Percentiles rank a stretch among this genome's conserved stretches.
Evolutionary conservation across 306 rosid species (phyloP).

Genomic region (Neltuma alba): DNA sequence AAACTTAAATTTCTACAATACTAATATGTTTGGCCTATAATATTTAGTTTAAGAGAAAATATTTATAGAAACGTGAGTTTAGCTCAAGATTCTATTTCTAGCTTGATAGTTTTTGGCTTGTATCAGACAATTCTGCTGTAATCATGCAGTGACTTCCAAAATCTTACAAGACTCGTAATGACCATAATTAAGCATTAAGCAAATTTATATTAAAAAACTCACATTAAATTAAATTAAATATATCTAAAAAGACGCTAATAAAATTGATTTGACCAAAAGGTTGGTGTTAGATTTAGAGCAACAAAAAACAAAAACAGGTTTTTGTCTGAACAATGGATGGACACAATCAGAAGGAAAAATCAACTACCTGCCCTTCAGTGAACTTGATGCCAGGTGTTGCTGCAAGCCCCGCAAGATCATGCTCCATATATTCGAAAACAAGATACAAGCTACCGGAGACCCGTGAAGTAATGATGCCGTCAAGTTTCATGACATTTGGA

Average conservation of each 20-base stretch:
- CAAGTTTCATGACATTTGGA: constrained; percentile 94
- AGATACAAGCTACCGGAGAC: constrained; percentile 86
- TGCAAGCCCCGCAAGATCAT: constrained; percentile 85
- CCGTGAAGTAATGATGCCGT: constrained; percentile 83
- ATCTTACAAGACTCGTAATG: not conserved
- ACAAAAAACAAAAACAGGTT: not conserved
- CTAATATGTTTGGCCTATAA: not conserved
- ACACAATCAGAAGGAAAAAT: not conserved
- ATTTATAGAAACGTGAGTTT: not conserved
- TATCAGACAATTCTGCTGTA: not conserved
- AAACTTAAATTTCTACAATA: not conserved
- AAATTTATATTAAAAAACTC: not conserved
- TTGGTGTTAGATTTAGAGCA: not conserved
- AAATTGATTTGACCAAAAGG: not conserved
- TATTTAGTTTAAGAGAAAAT: not conserved
- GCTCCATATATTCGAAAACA: constrained; percentile 89
- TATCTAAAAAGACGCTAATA: not conserved
- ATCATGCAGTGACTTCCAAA: not conserved
- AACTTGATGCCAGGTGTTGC: constrained; percentile 64
- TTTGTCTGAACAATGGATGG: not conserved
- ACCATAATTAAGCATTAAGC: not conserved
- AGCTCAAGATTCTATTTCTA: not conserved
- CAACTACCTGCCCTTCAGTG: constrained; percentile 72
- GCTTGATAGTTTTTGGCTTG: not conserved
- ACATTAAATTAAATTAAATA: constrained; percentile 6